A percentile compares a stretch with the other conserved stretches of the same genome.
These are phyloP conservation scores for Macadamia integrifolia DNA, from an alignment of 164 flowering plant species.

Conservation along the genomic window DNA sequence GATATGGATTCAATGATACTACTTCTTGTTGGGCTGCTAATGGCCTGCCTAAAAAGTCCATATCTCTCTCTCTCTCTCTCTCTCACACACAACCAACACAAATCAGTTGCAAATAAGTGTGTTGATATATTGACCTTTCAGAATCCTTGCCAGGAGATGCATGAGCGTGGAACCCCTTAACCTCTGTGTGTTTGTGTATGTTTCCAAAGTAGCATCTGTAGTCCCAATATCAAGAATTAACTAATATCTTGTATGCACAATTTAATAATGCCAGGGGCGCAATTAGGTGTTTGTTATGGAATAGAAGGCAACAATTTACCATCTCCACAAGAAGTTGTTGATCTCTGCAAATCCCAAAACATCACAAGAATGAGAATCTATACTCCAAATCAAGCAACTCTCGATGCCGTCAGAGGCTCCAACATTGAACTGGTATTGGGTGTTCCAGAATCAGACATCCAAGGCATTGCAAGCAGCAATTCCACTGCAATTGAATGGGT, in stretches of 20 bases:
- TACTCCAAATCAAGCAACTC: conserved; percentile 7
- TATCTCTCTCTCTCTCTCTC: too few relatives aligned
- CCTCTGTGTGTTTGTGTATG: too few relatives aligned
- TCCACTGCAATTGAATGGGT: conserved; percentile 13
- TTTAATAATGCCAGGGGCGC: conserved; percentile 8
- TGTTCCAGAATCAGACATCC: conserved; percentile 12
- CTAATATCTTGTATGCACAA: neutral
- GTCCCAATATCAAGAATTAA: too few relatives aligned
- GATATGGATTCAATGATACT: too few relatives aligned
- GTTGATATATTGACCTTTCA: too few relatives aligned
- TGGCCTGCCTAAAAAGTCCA: too few relatives aligned
- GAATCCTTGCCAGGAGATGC: too few relatives aligned
- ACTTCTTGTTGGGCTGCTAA: too few relatives aligned
- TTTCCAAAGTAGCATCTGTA: too few relatives aligned
- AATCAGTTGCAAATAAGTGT: too few relatives aligned
- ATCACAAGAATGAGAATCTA: conserved; percentile 15
- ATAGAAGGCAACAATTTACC: conserved; percentile 15
- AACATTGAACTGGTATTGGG: conserved; percentile 16
- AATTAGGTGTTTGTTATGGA: conserved; percentile 20
- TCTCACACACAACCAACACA: too few relatives aligned
- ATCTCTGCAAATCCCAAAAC: conserved; percentile 6
- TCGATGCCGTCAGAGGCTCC: conserved; percentile 17
- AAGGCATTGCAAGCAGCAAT: conserved; percentile 3
- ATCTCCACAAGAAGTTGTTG: conserved; percentile 6
- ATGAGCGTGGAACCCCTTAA: too few relatives aligned